Base-by-base conservation (phyloP, 345 rosid species). In the Euclidium syriacum region DNA sequence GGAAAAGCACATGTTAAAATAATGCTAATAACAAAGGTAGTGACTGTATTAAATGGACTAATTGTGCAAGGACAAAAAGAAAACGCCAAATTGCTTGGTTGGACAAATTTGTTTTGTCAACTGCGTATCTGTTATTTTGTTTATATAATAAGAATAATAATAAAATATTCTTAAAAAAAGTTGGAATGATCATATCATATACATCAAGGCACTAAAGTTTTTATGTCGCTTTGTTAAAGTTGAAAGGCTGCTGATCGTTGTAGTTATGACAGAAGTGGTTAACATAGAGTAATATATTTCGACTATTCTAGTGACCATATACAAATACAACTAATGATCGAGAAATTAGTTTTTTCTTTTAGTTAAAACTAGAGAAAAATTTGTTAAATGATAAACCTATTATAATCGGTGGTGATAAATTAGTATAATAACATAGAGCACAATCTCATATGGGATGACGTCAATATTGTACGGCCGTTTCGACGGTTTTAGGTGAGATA, bases 51-150 rank as follows among this genome's bases (percentile, higher is more conserved):
- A 54, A 52, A 60, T 51, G 43, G 43, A 43, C 20, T 33, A 41
- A 71, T 32, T 64, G 29, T 25, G 25, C 34, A 49, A 56, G 7
- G 50, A 71, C 75, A 64, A 71, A 57, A 51, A 49, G 61, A 64
- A 64, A 71, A 71, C 47, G 75, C 70, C 75, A 71, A 71, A 64
- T 10, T 41, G 71, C 60, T 71, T 58, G 18, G 70, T 57, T 56
- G 75, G 47, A 56, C 48, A 54, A 54, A 32, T 55, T 44, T 20
- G 43, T 55, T 47, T 55, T 58, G 75, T 71, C 75, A 71, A 71
- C 65, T 57, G 60, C 60, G 52, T 49, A 48, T 62, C 50, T 63
- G 43, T 56, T 57, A 18, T 38, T 38, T 48, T 70, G 47, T 17
- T 33, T 17, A 29, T 49, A 39, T 6, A 20, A 40, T 4, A 25